phyloP scores from a whole-genome alignment of 2,329 filamentous ascomycete species.

The Aspergillus awamori region DNA sequence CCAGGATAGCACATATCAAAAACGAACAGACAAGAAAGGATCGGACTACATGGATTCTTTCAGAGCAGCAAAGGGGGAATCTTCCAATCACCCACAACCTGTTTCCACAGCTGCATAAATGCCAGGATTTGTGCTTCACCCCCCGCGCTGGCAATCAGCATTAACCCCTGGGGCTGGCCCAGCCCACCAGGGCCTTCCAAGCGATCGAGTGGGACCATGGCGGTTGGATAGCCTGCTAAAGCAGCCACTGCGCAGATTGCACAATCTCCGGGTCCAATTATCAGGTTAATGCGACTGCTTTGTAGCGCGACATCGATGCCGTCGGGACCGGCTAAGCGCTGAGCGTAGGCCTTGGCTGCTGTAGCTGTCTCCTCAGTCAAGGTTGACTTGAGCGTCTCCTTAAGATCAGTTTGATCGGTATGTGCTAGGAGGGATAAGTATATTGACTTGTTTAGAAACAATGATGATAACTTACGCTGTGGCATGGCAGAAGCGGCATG shows the following conservation, averaged over 20 bases:
- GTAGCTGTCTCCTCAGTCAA: neutral
- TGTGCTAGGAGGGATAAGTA: neutral
- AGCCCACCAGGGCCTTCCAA: neutral
- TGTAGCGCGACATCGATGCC: neutral
- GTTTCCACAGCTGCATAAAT: neutral
- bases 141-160: neutral
- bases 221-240: neutral
- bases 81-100: neutral
- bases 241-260: conserved; percentile 3
- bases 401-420: neutral
- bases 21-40: too few species aligned
- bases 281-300: neutral
- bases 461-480: neutral
- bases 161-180: conserved; percentile 3
- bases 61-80: neutral
- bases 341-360: neutral
- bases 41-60: too few species aligned
- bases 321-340: neutral
- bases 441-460: too few species aligned
- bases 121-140: neutral
- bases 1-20: too few species aligned
- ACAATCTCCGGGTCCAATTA: neutral
- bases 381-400: neutral
- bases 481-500: neutral
- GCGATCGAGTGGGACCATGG: neutral